A percentile compares a stretch with the other conserved stretches of the same genome.
Evolutionary conservation across 768 basidiomycete species (phyloP).

Genomic region (Tulasnella sp.): DNA sequence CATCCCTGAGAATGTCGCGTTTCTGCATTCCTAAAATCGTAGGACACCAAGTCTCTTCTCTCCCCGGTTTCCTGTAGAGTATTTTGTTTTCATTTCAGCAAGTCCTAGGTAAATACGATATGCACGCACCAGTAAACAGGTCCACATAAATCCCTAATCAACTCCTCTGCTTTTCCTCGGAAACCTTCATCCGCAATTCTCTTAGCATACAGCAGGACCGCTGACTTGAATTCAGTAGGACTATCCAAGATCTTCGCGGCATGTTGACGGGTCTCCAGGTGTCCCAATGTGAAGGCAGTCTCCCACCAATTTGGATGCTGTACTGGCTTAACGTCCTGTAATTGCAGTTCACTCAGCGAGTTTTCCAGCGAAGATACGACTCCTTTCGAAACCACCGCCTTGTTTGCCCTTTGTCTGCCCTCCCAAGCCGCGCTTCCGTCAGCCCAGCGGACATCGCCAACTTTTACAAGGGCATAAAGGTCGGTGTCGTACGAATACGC

Average conservation of each 20-base stretch:
- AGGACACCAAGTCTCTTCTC: slow-evolving; percentile 56
- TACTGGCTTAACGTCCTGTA: slow-evolving; percentile 3
- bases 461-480: slow-evolving; percentile 55
- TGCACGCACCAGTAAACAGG: slow-evolving; percentile 83
- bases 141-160: slow-evolving; percentile 80
- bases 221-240: slow-evolving; percentile 70
- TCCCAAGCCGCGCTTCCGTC: slow-evolving; percentile 77
- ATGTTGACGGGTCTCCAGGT: slow-evolving; percentile 72
- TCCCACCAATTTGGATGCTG: slow-evolving; percentile 59
- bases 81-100: neutral
- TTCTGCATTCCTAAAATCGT: slow-evolving; percentile 58
- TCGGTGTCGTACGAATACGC: slow-evolving; percentile 65
- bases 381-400: slow-evolving; percentile 16
- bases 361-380: slow-evolving; percentile 21
- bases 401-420: slow-evolving; percentile 42
- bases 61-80: slow-evolving; percentile 48
- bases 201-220: slow-evolving; percentile 62
- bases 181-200: slow-evolving; percentile 85
- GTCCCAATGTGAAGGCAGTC: slow-evolving; percentile 70
- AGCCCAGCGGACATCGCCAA: slow-evolving; percentile 76
- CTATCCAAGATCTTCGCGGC: slow-evolving; percentile 66
- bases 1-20: slow-evolving; percentile 72
- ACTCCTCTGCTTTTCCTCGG: slow-evolving; percentile 75
- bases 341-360: slow-evolving; percentile 20
- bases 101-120: neutral